Conservation (phyloP, 2,329 filamentous ascomycete species). For the Neonectria faginata region DNA sequence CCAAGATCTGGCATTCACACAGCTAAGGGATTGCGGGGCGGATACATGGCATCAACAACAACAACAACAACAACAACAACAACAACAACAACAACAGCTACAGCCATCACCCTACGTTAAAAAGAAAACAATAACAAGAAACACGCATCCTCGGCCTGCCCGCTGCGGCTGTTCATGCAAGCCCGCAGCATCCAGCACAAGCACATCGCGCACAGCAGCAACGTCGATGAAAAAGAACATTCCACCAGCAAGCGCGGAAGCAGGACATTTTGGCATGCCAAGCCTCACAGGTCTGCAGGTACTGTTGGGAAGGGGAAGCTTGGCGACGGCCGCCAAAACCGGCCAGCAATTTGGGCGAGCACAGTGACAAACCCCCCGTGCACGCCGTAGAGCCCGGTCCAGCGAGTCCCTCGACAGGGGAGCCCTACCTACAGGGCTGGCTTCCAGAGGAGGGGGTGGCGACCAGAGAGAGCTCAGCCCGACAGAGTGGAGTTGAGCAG, state of each 20-base stretch:
- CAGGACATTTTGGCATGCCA: neutral
- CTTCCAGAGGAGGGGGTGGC: neutral
- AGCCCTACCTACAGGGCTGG: neutral
- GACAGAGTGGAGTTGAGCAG: conserved; percentile 5
- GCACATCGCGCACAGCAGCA: neutral
- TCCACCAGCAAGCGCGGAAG: conserved; percentile 8
- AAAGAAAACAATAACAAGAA: conserved; percentile 8
- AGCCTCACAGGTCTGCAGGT: conserved; percentile 6
- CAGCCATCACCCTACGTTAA: neutral
- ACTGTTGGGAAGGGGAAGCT: neutral
- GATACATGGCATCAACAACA: neutral
- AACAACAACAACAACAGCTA: neutral
- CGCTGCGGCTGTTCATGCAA: conserved; percentile 19
- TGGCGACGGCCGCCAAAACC: conserved; percentile 12
- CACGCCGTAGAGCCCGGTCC: neutral
- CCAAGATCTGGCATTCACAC: neutral
- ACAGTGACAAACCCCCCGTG: neutral
- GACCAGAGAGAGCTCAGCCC: conserved; percentile 13
- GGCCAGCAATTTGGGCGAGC: conserved; percentile 1
- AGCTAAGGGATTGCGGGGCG: conserved; percentile 9
- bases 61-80: neutral
- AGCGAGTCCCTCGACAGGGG: conserved; percentile 2
- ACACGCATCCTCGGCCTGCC: conserved; percentile 16
- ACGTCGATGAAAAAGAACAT: conserved; percentile 10
- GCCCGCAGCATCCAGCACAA: neutral